Percentiles rank a stretch among this genome's conserved stretches.
These are phyloP conservation scores for Helicocarpus griseus DNA, from an alignment of 2,329 filamentous ascomycete species.

Conservation along the genomic window DNA sequence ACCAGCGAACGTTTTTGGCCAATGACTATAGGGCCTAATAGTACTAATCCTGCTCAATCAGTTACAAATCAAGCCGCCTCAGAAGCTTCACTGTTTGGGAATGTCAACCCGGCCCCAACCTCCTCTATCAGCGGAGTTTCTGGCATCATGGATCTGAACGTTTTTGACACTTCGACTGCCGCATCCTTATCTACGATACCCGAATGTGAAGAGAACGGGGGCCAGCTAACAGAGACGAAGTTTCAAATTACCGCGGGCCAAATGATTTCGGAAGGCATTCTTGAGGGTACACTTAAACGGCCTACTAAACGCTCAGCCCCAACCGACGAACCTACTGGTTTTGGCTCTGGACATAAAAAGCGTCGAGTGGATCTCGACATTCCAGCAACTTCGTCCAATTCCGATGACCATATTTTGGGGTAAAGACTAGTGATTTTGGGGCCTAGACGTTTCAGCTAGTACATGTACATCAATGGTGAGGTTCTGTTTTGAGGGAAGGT, in stretches of 20 bases:
- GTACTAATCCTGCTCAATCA: too few relatives aligned
- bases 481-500: too few relatives aligned
- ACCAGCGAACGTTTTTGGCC: too few relatives aligned
- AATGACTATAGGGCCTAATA: too few relatives aligned
- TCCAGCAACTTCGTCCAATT: background rate
- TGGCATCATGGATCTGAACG: too few relatives aligned
- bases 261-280: constrained; percentile 7
- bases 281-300: constrained; percentile 8
- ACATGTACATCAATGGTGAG: background rate
- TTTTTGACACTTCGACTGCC: background rate
- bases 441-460: background rate
- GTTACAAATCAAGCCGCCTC: too few relatives aligned
- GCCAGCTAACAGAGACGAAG: constrained; percentile 8
- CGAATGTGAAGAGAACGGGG: constrained; percentile 3
- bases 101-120: too few relatives aligned
- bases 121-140: too few relatives aligned
- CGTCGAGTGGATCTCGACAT: background rate
- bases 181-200: background rate
- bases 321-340: background rate
- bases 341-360: background rate
- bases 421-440: background rate
- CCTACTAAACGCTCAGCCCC: background rate
- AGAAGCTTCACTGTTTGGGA: too few relatives aligned
- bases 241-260: constrained; percentile 10
- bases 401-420: background rate